These are phyloP conservation scores for Talaromyces sp. DNA, from an alignment of 2,329 filamentous ascomycete species.

Conservation along the genomic window DNA sequence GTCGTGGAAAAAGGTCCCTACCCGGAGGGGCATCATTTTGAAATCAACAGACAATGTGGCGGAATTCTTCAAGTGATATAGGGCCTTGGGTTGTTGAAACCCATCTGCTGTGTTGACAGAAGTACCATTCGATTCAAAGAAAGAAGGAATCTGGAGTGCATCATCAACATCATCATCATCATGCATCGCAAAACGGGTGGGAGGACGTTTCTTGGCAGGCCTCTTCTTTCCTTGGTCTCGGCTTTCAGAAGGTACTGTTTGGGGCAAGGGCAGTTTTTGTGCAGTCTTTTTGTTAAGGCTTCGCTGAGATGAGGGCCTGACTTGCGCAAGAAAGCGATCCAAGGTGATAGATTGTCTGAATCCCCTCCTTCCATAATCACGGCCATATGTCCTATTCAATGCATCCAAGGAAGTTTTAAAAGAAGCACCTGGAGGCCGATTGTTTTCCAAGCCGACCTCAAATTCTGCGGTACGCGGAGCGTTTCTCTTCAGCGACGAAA, in stretches of 20 bases:
- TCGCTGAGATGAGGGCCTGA: conserved; percentile 7
- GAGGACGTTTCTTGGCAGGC: conserved; percentile 21
- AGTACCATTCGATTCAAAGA: conserved; percentile 6
- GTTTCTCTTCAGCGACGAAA: conserved; percentile 33
- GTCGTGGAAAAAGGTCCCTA: conserved; percentile 53
- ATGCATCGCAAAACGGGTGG: conserved; percentile 2
- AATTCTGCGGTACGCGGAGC: conserved; percentile 32
- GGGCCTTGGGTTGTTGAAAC: conserved; percentile 39
- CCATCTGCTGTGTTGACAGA: not conserved
- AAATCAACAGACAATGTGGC: conserved; percentile 49
- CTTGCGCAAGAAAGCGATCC: conserved; percentile 30
- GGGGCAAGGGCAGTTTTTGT: not conserved
- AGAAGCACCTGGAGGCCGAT: conserved; percentile 15
- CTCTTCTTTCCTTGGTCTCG: conserved; percentile 1
- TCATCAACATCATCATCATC: conserved; percentile 5
- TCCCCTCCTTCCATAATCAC: conserved; percentile 14
- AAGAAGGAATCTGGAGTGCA: not conserved
- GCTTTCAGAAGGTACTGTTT: not conserved
- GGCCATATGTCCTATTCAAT: conserved; percentile 27
- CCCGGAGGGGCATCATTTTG: conserved; percentile 45
- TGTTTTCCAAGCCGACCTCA: conserved; percentile 14
- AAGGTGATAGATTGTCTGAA: conserved; percentile 26
- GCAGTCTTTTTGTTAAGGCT: not conserved
- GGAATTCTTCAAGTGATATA: conserved; percentile 38
- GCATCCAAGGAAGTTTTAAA: conserved; percentile 31